These are phyloP conservation scores for Aspergillus conjunctus DNA, from an alignment of 495 filamentous ascomycete species.

Conservation along the genomic window DNA sequence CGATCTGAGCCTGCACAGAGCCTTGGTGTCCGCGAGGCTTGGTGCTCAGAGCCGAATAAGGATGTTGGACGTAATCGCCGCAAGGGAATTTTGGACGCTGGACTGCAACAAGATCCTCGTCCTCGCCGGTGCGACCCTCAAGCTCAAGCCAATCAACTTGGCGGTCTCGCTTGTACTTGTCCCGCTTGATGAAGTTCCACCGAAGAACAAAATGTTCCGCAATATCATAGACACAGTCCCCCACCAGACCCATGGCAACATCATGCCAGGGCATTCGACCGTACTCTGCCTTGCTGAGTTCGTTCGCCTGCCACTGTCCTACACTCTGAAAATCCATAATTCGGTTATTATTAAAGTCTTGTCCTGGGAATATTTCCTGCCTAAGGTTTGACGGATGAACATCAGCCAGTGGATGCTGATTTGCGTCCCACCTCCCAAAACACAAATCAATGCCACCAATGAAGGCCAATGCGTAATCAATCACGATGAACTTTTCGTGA, in stretches of 20 bases:
- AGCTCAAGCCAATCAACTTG: slow-evolving; percentile 82
- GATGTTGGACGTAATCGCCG: slow-evolving; percentile 84
- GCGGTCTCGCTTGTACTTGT: slow-evolving; percentile 91
- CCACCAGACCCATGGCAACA: slow-evolving; percentile 85
- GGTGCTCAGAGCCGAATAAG: slow-evolving; percentile 60
- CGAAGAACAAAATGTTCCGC: slow-evolving; percentile 94
- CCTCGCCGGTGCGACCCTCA: slow-evolving; percentile 72
- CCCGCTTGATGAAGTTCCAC: slow-evolving; percentile 96
- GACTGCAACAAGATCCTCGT: slow-evolving; percentile 84
- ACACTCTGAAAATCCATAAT: slow-evolving; percentile 96
- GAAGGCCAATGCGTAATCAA: slow-evolving; percentile 88
- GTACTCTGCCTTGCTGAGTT: slow-evolving; percentile 88
- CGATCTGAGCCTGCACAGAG: slow-evolving; percentile 77
- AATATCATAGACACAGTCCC: slow-evolving; percentile 89
- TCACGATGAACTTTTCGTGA: slow-evolving; percentile 94
- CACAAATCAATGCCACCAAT: slow-evolving; percentile 95
- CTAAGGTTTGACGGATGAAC: slow-evolving; percentile 81
- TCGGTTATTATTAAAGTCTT: slow-evolving; percentile 95
- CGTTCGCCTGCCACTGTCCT: slow-evolving; percentile 87
- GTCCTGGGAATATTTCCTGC: slow-evolving; percentile 89
- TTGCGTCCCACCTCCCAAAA: slow-evolving; percentile 89
- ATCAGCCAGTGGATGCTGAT: slow-evolving; percentile 84
- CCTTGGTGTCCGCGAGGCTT: slow-evolving; percentile 63
- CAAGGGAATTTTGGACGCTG: slow-evolving; percentile 83
- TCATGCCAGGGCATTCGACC: slow-evolving; percentile 99